phyloP scores from a whole-genome alignment of 1,139 yeast species.

The Magnusiomyces clavatus region DNA sequence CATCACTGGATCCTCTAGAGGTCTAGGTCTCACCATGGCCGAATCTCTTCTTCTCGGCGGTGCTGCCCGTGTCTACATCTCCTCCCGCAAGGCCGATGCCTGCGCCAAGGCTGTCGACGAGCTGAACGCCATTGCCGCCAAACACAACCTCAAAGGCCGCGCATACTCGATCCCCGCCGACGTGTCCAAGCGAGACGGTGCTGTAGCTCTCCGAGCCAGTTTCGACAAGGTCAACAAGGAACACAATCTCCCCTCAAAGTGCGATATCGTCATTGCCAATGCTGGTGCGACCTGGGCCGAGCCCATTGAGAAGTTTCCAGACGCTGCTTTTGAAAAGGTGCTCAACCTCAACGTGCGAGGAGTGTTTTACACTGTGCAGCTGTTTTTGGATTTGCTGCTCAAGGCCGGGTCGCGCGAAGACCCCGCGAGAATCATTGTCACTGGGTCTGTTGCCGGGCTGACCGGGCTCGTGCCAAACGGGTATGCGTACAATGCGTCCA shows the following conservation, averaged over 20 bases:
- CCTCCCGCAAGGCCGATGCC: constrained; percentile 59
- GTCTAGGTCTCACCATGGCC: constrained; percentile 64
- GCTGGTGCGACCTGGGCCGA: constrained; percentile 85
- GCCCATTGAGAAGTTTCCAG: constrained; percentile 53
- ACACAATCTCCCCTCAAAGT: constrained; percentile 26
- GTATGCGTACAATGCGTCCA: constrained; percentile 66
- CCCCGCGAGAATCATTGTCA: constrained; percentile 59
- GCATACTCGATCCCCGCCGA: constrained; percentile 57
- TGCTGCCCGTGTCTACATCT: constrained; percentile 53
- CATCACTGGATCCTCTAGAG: constrained; percentile 76
- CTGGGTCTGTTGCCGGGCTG: constrained; percentile 50
- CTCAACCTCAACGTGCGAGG: constrained; percentile 59
- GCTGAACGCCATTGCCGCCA: constrained; percentile 41
- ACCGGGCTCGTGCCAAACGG: constrained; percentile 51
- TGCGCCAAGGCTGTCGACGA: constrained; percentile 51
- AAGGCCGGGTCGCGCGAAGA: constrained; percentile 49
- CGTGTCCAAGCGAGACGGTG: constrained; percentile 46
- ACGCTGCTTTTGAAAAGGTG: constrained; percentile 55
- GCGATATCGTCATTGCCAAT: constrained; percentile 64
- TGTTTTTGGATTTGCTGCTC: constrained; percentile 51
- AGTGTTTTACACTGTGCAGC: constrained; percentile 62
- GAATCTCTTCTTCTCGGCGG: constrained; percentile 59
- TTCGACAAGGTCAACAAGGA: constrained; percentile 36
- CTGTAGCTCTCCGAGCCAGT: constrained; percentile 40
- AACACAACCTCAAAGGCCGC: constrained; percentile 38